Evolutionary conservation across 179 eudicot species (phyloP), one percentile per base, ranked within the genome.

Genomic region (Kewa caespitosa): DNA sequence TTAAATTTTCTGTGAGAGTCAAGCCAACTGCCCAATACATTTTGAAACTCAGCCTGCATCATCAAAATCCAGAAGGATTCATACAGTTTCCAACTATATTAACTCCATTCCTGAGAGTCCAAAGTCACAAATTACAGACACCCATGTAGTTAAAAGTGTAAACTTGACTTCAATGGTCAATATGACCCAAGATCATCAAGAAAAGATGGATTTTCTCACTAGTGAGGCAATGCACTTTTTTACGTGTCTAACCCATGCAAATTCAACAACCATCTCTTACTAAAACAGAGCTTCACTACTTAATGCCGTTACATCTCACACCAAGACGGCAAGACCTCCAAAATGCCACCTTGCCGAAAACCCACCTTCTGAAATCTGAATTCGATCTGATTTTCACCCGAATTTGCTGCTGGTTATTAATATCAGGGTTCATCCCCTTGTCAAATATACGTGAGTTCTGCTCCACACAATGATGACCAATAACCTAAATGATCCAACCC

Each of bases 1-100:
- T 59, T 59, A 28, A 59, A 30, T 30, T 23, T 59, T 59, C 34
- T 28, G 64, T 18, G 64, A 59, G 34, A 59, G 11, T 59, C 64
- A 1, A 13, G 36, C 64, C 36, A 59, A 59, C 13, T 59, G 64
- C 31, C 64, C 4, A 5, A 1, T 22, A 13, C 36, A 59, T 3
- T 18, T 3, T 50, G 57, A 13, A 59, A 59, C 36, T 59, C 14
- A 1, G 20, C 31, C 28, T 28, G 64, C 64, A 30, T 23, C 41
- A 36, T 4, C 38, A 17, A 74, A 55, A 41, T 65, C 60, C 41
- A 50, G 54, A 20, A 55, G 57, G 76, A 71, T n/a, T 37, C 59
- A 60, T 28, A 42, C 42, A 15, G 1, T 64, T 4, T 15, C 32
- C n/a, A 5, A 57, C 14, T 0, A 10, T 12, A 28, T 28, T 10